These are phyloP conservation scores for Podospora anserina DNA, from an alignment of 495 filamentous ascomycete species.

Conservation along the genomic window DNA sequence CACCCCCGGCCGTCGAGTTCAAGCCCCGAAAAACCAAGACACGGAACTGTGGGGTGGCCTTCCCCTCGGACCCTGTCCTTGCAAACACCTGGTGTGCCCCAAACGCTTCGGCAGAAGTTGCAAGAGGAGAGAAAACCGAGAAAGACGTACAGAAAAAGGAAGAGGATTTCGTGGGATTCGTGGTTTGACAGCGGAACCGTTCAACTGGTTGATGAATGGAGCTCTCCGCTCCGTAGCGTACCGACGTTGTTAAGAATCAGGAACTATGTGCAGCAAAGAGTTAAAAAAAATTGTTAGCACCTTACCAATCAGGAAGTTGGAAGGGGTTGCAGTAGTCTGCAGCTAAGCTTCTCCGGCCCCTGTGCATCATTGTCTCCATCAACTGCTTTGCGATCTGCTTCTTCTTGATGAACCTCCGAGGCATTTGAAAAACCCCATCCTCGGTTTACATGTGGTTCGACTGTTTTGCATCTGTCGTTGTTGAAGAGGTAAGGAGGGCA, in stretches of 20 bases:
- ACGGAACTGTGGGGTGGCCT: slow-evolving; percentile 18
- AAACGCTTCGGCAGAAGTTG: not conserved
- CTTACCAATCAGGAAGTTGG: slow-evolving; percentile 3
- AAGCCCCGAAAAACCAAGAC: slow-evolving; percentile 16
- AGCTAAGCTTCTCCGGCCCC: slow-evolving; percentile 2
- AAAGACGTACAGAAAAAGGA: not conserved
- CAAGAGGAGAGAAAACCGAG: not conserved
- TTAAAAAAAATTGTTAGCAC: slow-evolving; percentile 3
- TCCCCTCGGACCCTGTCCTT: slow-evolving; percentile 7
- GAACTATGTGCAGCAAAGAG: not conserved
- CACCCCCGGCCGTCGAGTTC: slow-evolving; percentile 6
- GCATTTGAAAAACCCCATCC: not conserved
- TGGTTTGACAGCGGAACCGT: not conserved
- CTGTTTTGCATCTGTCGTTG: not conserved
- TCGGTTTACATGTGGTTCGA: slow-evolving; percentile 1
- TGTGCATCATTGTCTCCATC: not conserved
- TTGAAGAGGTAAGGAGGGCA: not conserved
- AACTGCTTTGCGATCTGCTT: not conserved
- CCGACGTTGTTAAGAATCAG: not conserved
- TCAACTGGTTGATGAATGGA: not conserved
- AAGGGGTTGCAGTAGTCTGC: not conserved
- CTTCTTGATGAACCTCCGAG: not conserved
- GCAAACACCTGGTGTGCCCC: not conserved
- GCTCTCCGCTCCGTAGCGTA: not conserved
- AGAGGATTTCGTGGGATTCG: not conserved